Evolutionary conservation across 2,329 filamentous ascomycete species (phyloP).

Genomic region (Scolecobasidium constrictum): DNA sequence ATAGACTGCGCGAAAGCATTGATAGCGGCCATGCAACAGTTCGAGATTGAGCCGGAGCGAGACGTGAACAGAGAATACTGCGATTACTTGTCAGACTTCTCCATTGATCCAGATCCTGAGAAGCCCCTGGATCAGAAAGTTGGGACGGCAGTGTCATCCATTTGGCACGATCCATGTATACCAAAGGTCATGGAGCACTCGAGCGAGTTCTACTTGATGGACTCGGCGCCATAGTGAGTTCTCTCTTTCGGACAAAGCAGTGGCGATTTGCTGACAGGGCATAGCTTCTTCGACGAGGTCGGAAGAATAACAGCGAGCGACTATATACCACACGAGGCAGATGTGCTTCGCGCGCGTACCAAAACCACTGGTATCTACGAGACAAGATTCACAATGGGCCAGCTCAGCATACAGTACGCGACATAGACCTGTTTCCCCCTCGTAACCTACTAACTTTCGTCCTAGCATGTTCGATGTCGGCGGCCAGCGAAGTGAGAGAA

Average conservation of each 20-base stretch:
- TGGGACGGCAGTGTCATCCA: conserved; percentile 67
- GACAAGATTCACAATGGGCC: conserved; percentile 96
- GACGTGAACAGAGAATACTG: conserved; percentile 63
- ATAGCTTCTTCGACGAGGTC: conserved; percentile 91
- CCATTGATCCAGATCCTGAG: conserved; percentile 81
- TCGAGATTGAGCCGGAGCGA: conserved; percentile 68
- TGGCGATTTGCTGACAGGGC: conserved; percentile 14
- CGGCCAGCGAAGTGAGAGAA: conserved; percentile 90
- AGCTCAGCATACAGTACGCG: conserved; percentile 92
- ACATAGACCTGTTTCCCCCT: conserved; percentile 2
- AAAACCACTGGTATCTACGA: conserved; percentile 99
- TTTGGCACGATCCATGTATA: conserved; percentile 86
- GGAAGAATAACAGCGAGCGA: conserved; percentile 71
- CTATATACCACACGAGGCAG: conserved; percentile 87
- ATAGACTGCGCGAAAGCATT: conserved; percentile 93
- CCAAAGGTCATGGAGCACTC: conserved; percentile 80
- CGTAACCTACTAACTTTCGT: conserved; percentile 17
- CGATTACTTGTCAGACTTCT: conserved; percentile 76
- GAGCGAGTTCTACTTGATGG: conserved; percentile 98
- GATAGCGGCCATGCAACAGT: conserved; percentile 83
- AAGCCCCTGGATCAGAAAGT: conserved; percentile 72
- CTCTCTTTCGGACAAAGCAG: conserved; percentile 8
- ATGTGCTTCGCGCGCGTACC: conserved; percentile 88
- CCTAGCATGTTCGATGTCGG: conserved; percentile 97
- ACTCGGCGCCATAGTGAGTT: conserved; percentile 91